Conservation (phyloP, 306 rosid species). For the Urtica urens region DNA sequence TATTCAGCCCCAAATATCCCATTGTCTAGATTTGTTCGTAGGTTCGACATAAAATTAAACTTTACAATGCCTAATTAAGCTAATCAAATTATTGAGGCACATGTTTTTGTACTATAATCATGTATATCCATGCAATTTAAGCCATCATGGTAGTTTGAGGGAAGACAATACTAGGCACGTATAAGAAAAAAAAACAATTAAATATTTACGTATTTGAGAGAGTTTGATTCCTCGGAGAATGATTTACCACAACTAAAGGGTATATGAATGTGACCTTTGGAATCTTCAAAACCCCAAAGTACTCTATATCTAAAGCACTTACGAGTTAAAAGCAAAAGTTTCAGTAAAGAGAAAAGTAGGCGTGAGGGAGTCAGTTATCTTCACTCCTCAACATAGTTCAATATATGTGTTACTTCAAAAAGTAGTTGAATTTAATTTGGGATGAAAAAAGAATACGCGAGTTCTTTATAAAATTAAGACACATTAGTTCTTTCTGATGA, state of each 20-base stretch:
- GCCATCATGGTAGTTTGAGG: slow-evolving; percentile 30
- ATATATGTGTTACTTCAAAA: no score
- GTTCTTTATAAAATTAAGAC: no score
- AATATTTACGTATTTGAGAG: neutral
- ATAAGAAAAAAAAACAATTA: slow-evolving; percentile 5
- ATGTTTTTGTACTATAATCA: neutral
- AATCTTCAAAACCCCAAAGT: slow-evolving; percentile 7
- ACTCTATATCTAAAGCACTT: neutral
- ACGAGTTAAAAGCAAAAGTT: neutral
- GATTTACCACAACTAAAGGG: slow-evolving; percentile 7
- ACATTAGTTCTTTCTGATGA: no score
- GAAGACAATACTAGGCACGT: slow-evolving; percentile 6
- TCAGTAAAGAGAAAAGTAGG: neutral
- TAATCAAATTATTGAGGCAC: neutral
- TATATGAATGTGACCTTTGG: slow-evolving; percentile 12
- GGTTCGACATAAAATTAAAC: neutral
- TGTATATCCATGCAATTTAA: slow-evolving; percentile 3
- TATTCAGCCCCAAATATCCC: no score
- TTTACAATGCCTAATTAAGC: neutral
- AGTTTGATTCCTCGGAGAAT: slow-evolving; percentile 11
- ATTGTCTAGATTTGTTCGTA: neutral
- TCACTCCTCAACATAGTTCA: no score
- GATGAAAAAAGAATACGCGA: no score
- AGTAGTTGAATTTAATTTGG: no score
- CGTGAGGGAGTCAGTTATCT: no score